Evolutionary conservation across 2,329 filamentous ascomycete species (phyloP).

Genomic region (Graphilbum ipis-grandicollis): DNA sequence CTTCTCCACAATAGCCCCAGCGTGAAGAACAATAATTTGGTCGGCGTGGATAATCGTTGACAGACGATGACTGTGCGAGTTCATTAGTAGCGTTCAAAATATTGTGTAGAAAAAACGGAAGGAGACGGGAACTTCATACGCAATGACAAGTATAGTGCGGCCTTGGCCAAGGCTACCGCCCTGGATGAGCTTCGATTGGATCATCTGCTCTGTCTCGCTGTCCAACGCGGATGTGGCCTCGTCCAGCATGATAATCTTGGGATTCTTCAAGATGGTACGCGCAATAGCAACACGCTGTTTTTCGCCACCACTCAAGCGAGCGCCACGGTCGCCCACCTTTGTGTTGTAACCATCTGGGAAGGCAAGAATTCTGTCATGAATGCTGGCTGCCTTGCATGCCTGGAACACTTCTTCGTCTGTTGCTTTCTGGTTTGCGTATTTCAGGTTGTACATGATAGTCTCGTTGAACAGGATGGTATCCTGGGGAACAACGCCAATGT

Average conservation of each 20-base stretch:
- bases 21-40: slow-evolving; percentile 12
- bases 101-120: not conserved
- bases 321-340: slow-evolving; percentile 33
- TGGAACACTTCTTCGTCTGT: slow-evolving; percentile 30
- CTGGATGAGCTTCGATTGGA: slow-evolving; percentile 51
- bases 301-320: slow-evolving; percentile 41
- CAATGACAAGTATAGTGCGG: slow-evolving; percentile 88
- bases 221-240: slow-evolving; percentile 57
- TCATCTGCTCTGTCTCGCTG: slow-evolving; percentile 39
- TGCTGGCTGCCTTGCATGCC: slow-evolving; percentile 34
- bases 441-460: slow-evolving; percentile 35
- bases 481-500: slow-evolving; percentile 93
- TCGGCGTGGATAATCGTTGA: slow-evolving; percentile 30
- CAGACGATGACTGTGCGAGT: slow-evolving; percentile 45
- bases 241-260: slow-evolving; percentile 52
- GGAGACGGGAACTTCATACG: slow-evolving; percentile 34
- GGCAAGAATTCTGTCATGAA: slow-evolving; percentile 34
- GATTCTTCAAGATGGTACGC: slow-evolving; percentile 50
- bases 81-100: not conserved
- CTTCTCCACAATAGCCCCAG: slow-evolving; percentile 10
- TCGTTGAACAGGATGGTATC: slow-evolving; percentile 59
- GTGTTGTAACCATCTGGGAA: slow-evolving; percentile 36
- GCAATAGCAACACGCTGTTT: slow-evolving; percentile 43
- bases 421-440: slow-evolving; percentile 30
- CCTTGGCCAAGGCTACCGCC: slow-evolving; percentile 50